Conservation (phyloP, 805 yeast species). For the Candida verbasci region DNA sequence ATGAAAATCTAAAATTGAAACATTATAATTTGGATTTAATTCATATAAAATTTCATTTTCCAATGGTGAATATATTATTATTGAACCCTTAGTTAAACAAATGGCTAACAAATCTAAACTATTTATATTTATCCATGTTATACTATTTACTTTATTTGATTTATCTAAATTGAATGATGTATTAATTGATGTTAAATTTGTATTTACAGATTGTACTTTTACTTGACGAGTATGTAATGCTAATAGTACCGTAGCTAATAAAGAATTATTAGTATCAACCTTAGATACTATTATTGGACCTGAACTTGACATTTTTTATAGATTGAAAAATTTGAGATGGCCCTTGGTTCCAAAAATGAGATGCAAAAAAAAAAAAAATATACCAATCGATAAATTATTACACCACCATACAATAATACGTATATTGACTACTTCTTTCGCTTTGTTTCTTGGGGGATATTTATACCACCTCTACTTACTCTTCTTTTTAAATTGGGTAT, state of each 20-base stretch:
- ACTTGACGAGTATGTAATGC: constrained; percentile 71
- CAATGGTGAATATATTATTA: constrained; percentile 64
- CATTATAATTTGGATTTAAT: constrained; percentile 41
- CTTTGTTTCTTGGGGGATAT: constrained; percentile 9
- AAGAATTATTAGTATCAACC: constrained; percentile 61
- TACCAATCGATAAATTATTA: no score
- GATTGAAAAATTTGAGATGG: constrained; percentile 4
- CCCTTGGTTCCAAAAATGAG: background rate
- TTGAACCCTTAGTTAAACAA: constrained; percentile 61
- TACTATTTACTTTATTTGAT: constrained; percentile 42
- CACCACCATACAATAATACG: no score
- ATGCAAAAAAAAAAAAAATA: constrained; percentile 2
- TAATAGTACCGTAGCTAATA: constrained; percentile 59
- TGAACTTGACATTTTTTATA: constrained; percentile 8
- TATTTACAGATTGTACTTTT: constrained; percentile 49
- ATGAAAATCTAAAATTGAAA: constrained; percentile 48
- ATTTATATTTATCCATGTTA: constrained; percentile 48
- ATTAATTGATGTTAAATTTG: constrained; percentile 35
- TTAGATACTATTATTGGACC: constrained; percentile 36
- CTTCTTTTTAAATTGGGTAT: constrained; percentile 17
- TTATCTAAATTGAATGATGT: constrained; percentile 51
- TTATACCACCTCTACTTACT: constrained; percentile 25
- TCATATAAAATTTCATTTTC: constrained; percentile 53
- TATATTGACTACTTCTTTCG: no score
- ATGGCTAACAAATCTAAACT: constrained; percentile 38